Evolutionary conservation across 345 rosid species (phyloP).

Genomic region (Arabis alpina): DNA sequence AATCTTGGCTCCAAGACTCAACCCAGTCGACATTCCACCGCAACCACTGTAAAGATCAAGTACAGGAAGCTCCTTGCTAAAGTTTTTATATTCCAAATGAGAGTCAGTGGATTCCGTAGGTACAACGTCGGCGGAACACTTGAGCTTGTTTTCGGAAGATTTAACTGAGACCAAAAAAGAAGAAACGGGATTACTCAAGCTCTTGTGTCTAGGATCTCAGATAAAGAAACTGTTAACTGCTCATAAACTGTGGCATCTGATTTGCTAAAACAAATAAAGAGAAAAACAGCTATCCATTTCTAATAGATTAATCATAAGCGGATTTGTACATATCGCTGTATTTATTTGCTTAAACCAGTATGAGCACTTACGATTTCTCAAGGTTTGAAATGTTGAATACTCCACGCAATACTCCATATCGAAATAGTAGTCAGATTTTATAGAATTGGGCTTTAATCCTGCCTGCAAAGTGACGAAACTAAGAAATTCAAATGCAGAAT

Average conservation of each 20-base stretch:
- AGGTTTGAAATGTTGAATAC: conserved; percentile 77
- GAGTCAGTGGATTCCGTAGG: conserved; percentile 35
- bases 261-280: background rate
- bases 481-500: conserved; percentile 21
- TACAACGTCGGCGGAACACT: conserved; percentile 34
- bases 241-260: conserved; percentile 15
- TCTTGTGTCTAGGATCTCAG: conserved; percentile 24
- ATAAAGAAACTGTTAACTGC: conserved; percentile 18
- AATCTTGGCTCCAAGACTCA: conserved; percentile 85
- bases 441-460: conserved; percentile 48
- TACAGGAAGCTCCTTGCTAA: conserved; percentile 53
- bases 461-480: conserved; percentile 53
- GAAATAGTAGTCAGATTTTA: conserved; percentile 67
- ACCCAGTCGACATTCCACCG: conserved; percentile 98
- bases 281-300: conserved; percentile 1
- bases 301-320: background rate
- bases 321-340: background rate
- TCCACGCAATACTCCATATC: conserved; percentile 95
- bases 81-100: conserved; percentile 34
- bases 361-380: conserved; percentile 56
- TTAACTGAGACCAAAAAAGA: conserved; percentile 45
- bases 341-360: conserved; percentile 26
- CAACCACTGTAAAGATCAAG: conserved; percentile 94
- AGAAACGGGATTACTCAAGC: conserved; percentile 24
- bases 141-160: conserved; percentile 39